Evolutionary conservation across 2,329 filamentous ascomycete genomes (phyloP).

Genomic region (Alternaria solani): DNA sequence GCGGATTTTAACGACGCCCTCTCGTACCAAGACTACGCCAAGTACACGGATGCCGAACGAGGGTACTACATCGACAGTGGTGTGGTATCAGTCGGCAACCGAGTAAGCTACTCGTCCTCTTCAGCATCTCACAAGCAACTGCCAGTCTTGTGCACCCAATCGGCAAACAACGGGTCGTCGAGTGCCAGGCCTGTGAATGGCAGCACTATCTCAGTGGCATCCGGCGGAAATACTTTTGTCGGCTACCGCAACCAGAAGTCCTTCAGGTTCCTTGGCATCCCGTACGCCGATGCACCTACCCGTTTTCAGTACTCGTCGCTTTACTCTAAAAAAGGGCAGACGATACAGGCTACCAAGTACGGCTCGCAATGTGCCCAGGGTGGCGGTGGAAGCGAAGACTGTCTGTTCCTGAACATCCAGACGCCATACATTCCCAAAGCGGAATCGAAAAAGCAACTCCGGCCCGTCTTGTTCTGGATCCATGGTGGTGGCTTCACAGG

Average conservation of each 20-base stretch:
- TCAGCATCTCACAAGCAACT: slow-evolving; percentile 42
- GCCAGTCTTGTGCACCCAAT: slow-evolving; percentile 63
- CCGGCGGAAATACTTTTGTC: slow-evolving; percentile 56
- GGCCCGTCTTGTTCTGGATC: slow-evolving; percentile 62
- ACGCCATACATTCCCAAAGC: slow-evolving; percentile 51
- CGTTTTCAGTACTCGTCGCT: slow-evolving; percentile 58
- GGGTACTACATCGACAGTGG: slow-evolving; percentile 56
- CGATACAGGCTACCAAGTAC: slow-evolving; percentile 57
- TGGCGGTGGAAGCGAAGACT: slow-evolving; percentile 56
- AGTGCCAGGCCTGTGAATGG: slow-evolving; percentile 35
- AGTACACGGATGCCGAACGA: slow-evolving; percentile 47
- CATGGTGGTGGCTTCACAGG: slow-evolving; percentile 66
- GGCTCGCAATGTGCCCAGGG: slow-evolving; percentile 56
- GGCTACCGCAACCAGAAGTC: slow-evolving; percentile 64
- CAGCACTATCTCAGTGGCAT: slow-evolving; percentile 50
- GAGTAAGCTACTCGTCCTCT: slow-evolving; percentile 47
- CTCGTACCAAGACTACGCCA: slow-evolving; percentile 56
- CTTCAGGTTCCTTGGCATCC: slow-evolving; percentile 56
- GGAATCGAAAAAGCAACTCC: slow-evolving; percentile 51
- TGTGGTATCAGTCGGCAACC: slow-evolving; percentile 48
- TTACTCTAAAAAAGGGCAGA: slow-evolving; percentile 57
- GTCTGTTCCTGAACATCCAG: slow-evolving; percentile 60
- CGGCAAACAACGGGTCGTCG: slow-evolving; percentile 48
- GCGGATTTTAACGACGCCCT: slow-evolving; percentile 58
- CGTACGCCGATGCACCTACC: slow-evolving; percentile 54